These are phyloP conservation scores for Arthrobotrys musiformis DNA, from an alignment of 2,329 filamentous ascomycete species.

Conservation along the genomic window DNA sequence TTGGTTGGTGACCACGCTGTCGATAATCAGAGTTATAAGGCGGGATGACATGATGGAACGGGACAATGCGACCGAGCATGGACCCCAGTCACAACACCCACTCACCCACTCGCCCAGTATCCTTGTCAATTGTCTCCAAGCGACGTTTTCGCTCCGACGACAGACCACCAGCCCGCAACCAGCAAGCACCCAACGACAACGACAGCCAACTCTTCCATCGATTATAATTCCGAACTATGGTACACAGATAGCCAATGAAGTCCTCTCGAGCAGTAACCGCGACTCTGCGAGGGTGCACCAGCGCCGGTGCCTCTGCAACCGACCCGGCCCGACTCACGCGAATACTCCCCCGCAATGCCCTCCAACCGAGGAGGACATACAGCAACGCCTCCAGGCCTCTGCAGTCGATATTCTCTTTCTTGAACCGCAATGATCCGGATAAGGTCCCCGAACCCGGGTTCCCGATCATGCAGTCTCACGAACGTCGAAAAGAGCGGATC, in stretches of 20 bases:
- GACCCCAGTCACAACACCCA: not conserved
- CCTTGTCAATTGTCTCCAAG: constrained; percentile 8
- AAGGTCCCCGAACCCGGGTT: constrained; percentile 44
- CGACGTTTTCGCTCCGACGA: constrained; percentile 28
- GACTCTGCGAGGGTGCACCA: constrained; percentile 37
- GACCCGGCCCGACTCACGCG: constrained; percentile 23
- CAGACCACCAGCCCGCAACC: not conserved
- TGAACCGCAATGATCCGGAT: constrained; percentile 40
- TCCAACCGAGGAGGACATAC: constrained; percentile 22
- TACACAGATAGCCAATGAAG: constrained; percentile 52
- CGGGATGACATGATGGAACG: constrained; percentile 25
- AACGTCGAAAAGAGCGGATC: constrained; percentile 38
- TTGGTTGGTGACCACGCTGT: constrained; percentile 49
- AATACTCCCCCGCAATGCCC: constrained; percentile 41
- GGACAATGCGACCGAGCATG: constrained; percentile 27
- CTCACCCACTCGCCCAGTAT: not conserved
- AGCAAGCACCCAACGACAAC: not conserved
- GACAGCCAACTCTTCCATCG: not conserved
- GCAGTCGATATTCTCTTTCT: constrained; percentile 43
- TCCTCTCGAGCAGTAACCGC: constrained; percentile 30
- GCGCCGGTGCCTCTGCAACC: constrained; percentile 12
- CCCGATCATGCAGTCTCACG: constrained; percentile 16
- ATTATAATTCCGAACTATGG: constrained; percentile 17
- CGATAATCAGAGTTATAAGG: not conserved
- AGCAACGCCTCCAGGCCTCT: constrained; percentile 46